Evolutionary conservation across 2,329 filamentous ascomycete genomes (phyloP), one percentile per base, ranked within the genome.

Genomic region (Aureobasidium sp.): DNA sequence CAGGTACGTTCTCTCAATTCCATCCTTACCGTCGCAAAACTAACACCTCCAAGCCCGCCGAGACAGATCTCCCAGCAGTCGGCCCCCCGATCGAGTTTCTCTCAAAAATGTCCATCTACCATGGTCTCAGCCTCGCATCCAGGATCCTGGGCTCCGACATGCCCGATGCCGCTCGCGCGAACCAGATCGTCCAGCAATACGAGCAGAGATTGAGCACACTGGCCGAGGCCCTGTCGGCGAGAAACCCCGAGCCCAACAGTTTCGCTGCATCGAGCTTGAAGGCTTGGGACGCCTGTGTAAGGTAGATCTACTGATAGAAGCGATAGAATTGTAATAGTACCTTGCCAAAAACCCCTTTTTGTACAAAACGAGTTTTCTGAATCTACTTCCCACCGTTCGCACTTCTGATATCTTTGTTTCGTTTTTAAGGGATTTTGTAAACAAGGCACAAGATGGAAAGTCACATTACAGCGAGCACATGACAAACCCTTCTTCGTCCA

Each of bases 41-140:
- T 49, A 56, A 55, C 55, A 44, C 48, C 29, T 34, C 11, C n/a
- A 29, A 68, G 63, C 65, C 66, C 15, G 57, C 61, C 22, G 53
- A 64, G 37, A 60, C 61, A 48, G 11, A 14, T 1, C 11, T 65
- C 62, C 48, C 49, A 61, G 8, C 53, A 31, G n/a, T 9, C 36
- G 36, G 62, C 65, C 60, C 58, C 31, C 65, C 66, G 66, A 66
- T 61, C 56, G 64, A 68, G 4, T 70, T 77, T 36, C 51, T 73
- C 9, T 65, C 68, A 4, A 67, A 70, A 5, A 66, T 77, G 11
- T 71, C 75, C 14, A 67, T 78, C 25, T 77, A 73, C 72, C 76
- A 78, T 62, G 77, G 74, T n/a, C 70, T 80, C n/a, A 70, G 67
- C 51, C 71, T 78, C 5, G 74, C 77, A 1, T 70, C 71, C 56